A percentile compares a stretch with the other conserved stretches of the same genome.
Evolutionary conservation across 1,284 basidiomycete species (phyloP).

Genomic region (Trichosporon asahii): DNA sequence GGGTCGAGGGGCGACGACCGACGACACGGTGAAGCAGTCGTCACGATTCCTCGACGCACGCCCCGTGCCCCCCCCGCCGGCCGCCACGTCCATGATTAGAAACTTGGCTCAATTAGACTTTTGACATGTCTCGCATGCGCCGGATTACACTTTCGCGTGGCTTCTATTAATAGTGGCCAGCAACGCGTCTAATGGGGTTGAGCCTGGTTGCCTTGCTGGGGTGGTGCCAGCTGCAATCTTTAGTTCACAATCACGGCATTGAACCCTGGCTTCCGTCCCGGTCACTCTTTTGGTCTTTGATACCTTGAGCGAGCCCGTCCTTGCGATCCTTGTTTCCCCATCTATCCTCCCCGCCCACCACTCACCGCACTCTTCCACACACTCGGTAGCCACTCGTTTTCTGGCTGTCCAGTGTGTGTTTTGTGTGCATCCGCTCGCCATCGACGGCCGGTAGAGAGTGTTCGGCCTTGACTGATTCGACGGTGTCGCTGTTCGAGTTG

Average conservation of each 20-base stretch:
- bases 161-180: background rate
- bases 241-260: background rate
- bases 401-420: background rate
- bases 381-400: background rate
- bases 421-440: background rate
- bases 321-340: background rate
- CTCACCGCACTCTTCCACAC: background rate
- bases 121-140: background rate
- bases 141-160: background rate
- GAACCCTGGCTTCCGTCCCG: slow-evolving; percentile 2
- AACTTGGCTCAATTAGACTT: background rate
- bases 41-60: background rate
- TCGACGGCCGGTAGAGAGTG: background rate
- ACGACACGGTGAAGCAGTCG: background rate
- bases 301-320: background rate
- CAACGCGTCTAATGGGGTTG: background rate
- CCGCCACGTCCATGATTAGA: background rate
- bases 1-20: background rate
- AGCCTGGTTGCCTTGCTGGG: background rate
- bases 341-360: background rate
- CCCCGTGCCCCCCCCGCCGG: background rate
- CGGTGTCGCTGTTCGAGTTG: background rate
- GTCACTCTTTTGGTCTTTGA: background rate
- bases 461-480: no score
- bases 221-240: background rate